Evolutionary conservation across 2,329 filamentous ascomycete species (phyloP).

Genomic region (Orbilia blumenaviensis): DNA sequence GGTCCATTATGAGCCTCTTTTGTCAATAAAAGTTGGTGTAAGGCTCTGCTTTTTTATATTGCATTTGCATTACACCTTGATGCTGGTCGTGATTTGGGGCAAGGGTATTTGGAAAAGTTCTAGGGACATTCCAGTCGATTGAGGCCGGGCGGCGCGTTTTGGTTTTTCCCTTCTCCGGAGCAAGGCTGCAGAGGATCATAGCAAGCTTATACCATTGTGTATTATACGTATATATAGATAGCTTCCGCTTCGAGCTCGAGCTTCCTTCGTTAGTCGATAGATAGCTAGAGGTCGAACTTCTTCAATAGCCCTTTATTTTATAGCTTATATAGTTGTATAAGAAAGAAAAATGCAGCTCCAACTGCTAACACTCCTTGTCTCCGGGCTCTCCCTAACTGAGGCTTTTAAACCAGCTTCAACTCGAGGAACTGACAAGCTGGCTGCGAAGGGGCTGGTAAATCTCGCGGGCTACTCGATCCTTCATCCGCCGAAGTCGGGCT

Average conservation of each 20-base stretch:
- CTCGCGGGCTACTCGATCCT: constrained; percentile 25
- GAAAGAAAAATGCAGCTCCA: constrained; percentile 27
- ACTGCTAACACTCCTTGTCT: constrained; percentile 17
- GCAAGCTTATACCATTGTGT: no score
- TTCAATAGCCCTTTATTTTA: no score
- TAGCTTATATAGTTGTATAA: not conserved
- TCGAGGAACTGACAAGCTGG: constrained; percentile 28
- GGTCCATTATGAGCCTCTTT: not conserved
- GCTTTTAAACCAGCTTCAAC: constrained; percentile 37
- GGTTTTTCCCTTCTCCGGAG: not conserved
- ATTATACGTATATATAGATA: constrained; percentile 36
- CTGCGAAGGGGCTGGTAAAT: constrained; percentile 36
- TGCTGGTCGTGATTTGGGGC: constrained; percentile 18
- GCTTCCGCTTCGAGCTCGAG: not conserved
- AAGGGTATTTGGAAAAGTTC: constrained; percentile 39
- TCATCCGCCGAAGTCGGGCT: constrained; percentile 30
- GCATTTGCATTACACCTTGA: constrained; percentile 24
- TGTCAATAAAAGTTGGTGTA: not conserved
- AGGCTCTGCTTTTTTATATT: not conserved
- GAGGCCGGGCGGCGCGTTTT: not conserved
- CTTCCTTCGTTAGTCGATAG: not conserved
- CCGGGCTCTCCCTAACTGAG: constrained; percentile 12
- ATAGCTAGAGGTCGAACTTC: no score
- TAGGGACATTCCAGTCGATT: not conserved
- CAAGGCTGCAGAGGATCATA: not conserved